Evolutionary conservation across 2,329 filamentous ascomycete species (phyloP), one percentile per base, ranked within the genome.

Genomic region (Diaporthe sp.): DNA sequence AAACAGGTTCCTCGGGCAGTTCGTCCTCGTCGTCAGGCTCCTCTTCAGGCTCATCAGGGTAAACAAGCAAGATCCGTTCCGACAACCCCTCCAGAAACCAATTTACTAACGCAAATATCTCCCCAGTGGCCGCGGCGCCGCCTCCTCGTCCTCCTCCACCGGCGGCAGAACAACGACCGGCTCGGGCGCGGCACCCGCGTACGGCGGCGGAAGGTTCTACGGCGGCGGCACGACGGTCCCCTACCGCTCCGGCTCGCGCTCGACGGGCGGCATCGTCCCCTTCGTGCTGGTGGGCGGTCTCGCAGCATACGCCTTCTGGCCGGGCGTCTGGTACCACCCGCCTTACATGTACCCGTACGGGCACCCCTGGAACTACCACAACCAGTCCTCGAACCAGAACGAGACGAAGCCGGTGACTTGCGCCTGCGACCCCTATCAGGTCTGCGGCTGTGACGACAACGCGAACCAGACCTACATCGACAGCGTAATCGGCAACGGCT

Each of bases 391-490:
- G 39, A 83, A 87, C 58, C 84, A 82, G 80, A 92, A 90, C 86
- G 89, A 92, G 86, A 90, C 87, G 12, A 87, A 90, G 75, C 88
- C 90, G 0, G 90, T 94, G 1, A 82, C 85, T 4, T 95, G 93
- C 80, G 83, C 90, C 37, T 95, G 93, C 83, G 87, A 89, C 76
- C 81, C 87, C 71, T 86, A 87, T 78, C 82, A 80, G 42, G 86
- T 87, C 25, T 95, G 94, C 80, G 89, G 91, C 8, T 95, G 94
- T 81, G 94, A 96, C 76, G 91, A 94, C 73, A 92, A 92, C 79
- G 87, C 88, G 75, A 86, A 91, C 78, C 86, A 83, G n/a, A 84
- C 87, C 0, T 94, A 92, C 81, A 84, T 94, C 75, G 85, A 90
- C 77, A 87, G 89, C 12, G 81, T 96, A 13, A 86, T 96, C 58